phyloP scores from a whole-genome alignment of 1,139 yeast species.

The Pichia sp. region DNA sequence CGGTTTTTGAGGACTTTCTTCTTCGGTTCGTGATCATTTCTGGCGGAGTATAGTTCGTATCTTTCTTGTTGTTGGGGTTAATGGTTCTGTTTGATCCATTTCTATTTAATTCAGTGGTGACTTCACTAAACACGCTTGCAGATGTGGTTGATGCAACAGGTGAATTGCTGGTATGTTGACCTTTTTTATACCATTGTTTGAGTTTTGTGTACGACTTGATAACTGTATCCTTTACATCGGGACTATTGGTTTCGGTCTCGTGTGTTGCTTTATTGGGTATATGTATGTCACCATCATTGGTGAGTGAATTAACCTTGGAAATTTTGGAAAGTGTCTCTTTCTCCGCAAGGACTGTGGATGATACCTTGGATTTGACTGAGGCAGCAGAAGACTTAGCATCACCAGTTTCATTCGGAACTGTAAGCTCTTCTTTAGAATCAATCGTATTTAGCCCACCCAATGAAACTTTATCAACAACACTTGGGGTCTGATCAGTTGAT shows the following conservation, averaged over 20 bases:
- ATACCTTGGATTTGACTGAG: slow-evolving; percentile 2
- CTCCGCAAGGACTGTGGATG: neutral
- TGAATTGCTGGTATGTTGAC: slow-evolving; percentile 7
- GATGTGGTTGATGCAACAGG: neutral
- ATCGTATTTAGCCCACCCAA: no score
- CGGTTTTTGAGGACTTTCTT: slow-evolving; percentile 21
- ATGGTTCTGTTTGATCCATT: no score
- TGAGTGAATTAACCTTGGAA: neutral
- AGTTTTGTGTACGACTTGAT: slow-evolving; percentile 47
- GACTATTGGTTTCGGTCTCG: slow-evolving; percentile 22
- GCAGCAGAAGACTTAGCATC: neutral
- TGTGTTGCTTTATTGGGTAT: neutral
- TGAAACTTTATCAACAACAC: no score
- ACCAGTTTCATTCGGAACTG: no score
- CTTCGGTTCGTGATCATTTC: slow-evolving; percentile 61
- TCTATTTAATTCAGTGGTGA: slow-evolving; percentile 9
- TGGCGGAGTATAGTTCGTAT: slow-evolving; percentile 40
- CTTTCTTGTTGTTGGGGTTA: slow-evolving; percentile 4
- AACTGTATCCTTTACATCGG: slow-evolving; percentile 21
- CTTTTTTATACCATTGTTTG: slow-evolving; percentile 61
- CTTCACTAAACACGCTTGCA: no score
- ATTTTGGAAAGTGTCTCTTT: slow-evolving; percentile 2
- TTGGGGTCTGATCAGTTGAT: no score
- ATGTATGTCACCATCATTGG: neutral
- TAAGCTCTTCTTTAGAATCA: no score